These are phyloP conservation scores for Globisporangium nodosum DNA, from an alignment of 352 stramenopile genomes.

Conservation along the genomic window DNA sequence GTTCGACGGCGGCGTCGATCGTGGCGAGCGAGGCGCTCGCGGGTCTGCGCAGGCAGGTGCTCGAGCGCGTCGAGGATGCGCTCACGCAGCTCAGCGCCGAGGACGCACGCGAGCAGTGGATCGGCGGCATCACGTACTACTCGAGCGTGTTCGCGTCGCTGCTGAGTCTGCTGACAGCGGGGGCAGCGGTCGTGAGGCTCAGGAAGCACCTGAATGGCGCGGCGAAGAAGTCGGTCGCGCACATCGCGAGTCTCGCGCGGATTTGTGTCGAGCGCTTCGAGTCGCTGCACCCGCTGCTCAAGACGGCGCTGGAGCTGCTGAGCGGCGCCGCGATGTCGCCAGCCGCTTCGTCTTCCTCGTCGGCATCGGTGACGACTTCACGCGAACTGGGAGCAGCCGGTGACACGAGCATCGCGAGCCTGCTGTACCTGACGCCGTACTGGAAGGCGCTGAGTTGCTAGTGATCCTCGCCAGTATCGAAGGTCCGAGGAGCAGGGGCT, in stretches of 20 bases:
- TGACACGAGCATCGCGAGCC: conserved; percentile 14
- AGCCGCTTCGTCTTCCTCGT: not conserved
- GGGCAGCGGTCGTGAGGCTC: conserved; percentile 27
- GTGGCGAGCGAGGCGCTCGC: conserved; percentile 5
- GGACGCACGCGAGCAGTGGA: conserved; percentile 27
- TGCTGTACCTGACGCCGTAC: conserved; percentile 47
- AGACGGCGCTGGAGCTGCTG: conserved; percentile 28
- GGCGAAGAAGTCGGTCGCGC: conserved; percentile 9
- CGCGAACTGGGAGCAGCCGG: not conserved
- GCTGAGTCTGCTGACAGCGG: conserved; percentile 36
- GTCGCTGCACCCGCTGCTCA: conserved; percentile 29
- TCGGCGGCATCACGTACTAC: conserved; percentile 67
- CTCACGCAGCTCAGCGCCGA: conserved; percentile 6
- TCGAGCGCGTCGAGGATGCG: conserved; percentile 20
- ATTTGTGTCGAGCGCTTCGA: conserved; percentile 20
- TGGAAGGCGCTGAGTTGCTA: conserved; percentile 20
- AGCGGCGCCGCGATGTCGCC: conserved; percentile 3
- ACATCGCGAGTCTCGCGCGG: conserved; percentile 7
- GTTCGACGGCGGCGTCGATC: not conserved
- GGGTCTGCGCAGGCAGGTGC: conserved; percentile 24
- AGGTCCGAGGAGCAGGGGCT: too few relatives aligned
- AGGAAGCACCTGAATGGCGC: conserved; percentile 3
- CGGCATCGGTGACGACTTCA: not conserved
- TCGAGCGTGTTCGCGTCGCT: conserved; percentile 53
- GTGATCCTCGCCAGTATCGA: not conserved